Percentiles rank a stretch among this genome's conserved stretches.
phyloP scores from a whole-genome alignment of 495 filamentous ascomycete genomes.

The Penicillium atrosanguineum region DNA sequence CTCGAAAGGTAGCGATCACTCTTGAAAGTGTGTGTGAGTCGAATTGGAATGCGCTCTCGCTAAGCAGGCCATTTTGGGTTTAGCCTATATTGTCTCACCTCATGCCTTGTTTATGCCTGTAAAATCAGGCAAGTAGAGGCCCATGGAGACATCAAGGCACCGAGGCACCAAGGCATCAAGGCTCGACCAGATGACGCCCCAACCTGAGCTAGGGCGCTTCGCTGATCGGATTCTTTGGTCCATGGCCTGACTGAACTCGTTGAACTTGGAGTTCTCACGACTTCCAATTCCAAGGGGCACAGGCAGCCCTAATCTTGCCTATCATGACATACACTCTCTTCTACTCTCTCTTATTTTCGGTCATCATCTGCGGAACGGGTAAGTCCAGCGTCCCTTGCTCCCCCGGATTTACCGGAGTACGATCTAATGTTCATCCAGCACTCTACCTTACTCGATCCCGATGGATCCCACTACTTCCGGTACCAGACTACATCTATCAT shows the following conservation, averaged over 20 bases:
- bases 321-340: slow-evolving; percentile 70
- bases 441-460: slow-evolving; percentile 75
- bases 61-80: slow-evolving; percentile 44
- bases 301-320: neutral
- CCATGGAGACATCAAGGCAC: neutral
- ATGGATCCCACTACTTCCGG: slow-evolving; percentile 66
- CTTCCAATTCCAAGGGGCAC: neutral
- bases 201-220: neutral
- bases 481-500: slow-evolving; percentile 66
- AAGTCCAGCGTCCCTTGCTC: slow-evolving; percentile 16
- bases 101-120: too few species aligned
- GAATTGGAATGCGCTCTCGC: slow-evolving; percentile 37
- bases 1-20: slow-evolving; percentile 28
- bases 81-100: slow-evolving; percentile 17
- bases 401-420: neutral
- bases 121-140: too few species aligned
- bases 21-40: slow-evolving; percentile 35
- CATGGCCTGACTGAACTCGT: neutral
- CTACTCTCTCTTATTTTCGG: slow-evolving; percentile 65
- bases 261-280: neutral
- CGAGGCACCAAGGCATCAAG: neutral
- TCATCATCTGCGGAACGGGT: slow-evolving; percentile 62
- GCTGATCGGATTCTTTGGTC: neutral
- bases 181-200: neutral
- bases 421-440: slow-evolving; percentile 33